Base-by-base conservation (phyloP, 495 filamentous ascomycete species). In the Neurospora africana region DNA sequence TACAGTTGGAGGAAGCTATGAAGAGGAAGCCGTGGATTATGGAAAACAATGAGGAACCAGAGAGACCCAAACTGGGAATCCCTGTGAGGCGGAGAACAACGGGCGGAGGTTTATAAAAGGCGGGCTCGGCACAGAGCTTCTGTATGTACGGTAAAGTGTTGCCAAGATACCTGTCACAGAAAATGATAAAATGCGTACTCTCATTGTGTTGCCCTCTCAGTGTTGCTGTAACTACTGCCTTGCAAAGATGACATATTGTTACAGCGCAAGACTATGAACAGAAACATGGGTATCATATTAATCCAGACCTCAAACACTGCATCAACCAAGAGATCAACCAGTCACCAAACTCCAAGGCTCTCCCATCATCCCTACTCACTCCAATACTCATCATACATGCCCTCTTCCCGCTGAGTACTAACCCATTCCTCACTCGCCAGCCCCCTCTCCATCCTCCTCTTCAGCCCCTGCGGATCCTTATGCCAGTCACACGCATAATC, bases 401-500 rank as follows among this genome's bases (percentile, higher is more conserved):
- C 88, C 74, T 84, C 81, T 74, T 91, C 85, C 76, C 87, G 83
- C 81, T 93, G 91, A 68, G 91, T 93, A 74, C 86, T 88, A 68
- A 91, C 87, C 86, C 86, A 93, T 80, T 93, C 91, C 78, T 93
- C 91, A 77, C 85, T 89, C 39, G 86, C 88, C 70, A 94, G 77
- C 4, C 88, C 89, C 39, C 76, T 82, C 70, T 82, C 77, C 79
- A 92, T 94, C 70, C 89, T 85, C 73, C 80, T 88, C 73, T 86
- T 87, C 75, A 98, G 79, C 2, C 79, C 87, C 33, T 78, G 79
- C 5, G 82, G 77, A 71, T 97, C 91, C 81, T 98, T 98, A 77
- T 94, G 93, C 81, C 88, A 91, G 82, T 98, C 95, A 78, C 95
- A 98, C 11, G 94, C 94, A 81, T 86, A 93, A 72, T 96, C 89